Evolutionary conservation across 1,284 basidiomycete species (phyloP), one percentile per base, ranked within the genome.

Genomic region (Microbotryomycetes sp.): DNA sequence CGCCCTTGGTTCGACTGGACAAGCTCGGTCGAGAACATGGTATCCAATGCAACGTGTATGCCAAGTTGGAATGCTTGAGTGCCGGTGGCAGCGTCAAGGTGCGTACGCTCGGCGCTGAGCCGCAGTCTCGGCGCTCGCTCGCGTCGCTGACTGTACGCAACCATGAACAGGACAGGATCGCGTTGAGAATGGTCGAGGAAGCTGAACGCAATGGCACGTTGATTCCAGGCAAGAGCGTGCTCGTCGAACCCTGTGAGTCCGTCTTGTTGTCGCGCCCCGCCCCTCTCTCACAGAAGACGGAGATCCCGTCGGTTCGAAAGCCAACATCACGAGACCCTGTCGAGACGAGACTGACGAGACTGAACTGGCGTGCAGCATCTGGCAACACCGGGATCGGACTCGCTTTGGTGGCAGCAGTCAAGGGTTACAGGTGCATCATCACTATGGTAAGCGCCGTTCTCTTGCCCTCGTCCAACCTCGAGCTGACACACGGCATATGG

Each of bases 41-140:
- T 1, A 77, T 97, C 55, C 84, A 86, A 75, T 97, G 94, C 79
- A 97, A 96, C 76, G 80, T 97, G 25, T 77, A 91, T 73, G 93
- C 82, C 30, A 97, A 97, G 77, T 81, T 88, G 51, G 94, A 98
- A 73, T 96, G 84, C 76, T 84, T 89, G 72, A 94, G 91, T 26
- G 86, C 85, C 2, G 94, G 94, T 14, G 94, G 94, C 1, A 92
- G 88, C 4, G 87, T 97, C 67, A 98, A 98, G 79, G 94, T 97
- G 75, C 81, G 93, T 36, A 15, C 3, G 19, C 31, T 15, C 29
- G 19, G 23, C 31, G 16, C 12, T 55, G 16, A 7, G 19, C 26
- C 26, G 23, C 48, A 36, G 36, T 9, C 36, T 42, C 36, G 36
- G 36, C 36, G 36, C 36, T 42, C 12, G 19, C 36, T 12, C 36